A percentile compares a stretch with the other conserved stretches of the same genome.
Evolutionary conservation across 83 land plant species (phyloP).

Genomic region (Picea mariana): DNA sequence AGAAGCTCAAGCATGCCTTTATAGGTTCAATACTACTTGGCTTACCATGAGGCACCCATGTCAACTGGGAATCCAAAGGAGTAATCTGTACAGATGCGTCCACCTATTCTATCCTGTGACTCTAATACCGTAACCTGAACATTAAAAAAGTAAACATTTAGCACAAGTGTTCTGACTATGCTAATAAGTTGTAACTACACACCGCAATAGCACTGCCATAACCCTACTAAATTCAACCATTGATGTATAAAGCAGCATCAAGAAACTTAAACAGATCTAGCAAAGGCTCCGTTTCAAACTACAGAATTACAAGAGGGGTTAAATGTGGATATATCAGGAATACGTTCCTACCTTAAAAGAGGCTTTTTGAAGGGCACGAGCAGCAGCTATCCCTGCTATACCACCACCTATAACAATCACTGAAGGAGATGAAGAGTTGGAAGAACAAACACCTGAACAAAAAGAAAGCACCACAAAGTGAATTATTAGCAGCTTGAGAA

Average conservation of each 20-base stretch:
- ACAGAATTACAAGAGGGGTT: background rate
- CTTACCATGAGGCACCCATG: conserved; percentile 98
- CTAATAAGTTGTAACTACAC: too few relatives aligned
- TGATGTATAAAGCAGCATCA: background rate
- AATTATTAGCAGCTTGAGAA: too few relatives aligned
- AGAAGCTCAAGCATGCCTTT: too few relatives aligned
- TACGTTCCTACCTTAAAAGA: conserved; percentile 56
- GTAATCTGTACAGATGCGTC: conserved; percentile 84
- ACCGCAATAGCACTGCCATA: too few relatives aligned
- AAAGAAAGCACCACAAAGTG: too few relatives aligned
- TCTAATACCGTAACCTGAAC: conserved; percentile 82
- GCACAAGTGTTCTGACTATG: too few relatives aligned
- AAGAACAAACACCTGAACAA: too few relatives aligned
- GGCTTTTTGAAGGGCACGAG: conserved; percentile 59
- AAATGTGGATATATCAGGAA: background rate
- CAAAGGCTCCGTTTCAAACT: background rate
- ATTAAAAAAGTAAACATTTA: background rate
- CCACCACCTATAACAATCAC: conserved; percentile 93
- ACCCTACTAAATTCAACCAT: background rate
- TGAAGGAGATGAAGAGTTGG: conserved; percentile 26
- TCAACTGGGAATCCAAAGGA: conserved; percentile 97
- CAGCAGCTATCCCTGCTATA: conserved; percentile 85
- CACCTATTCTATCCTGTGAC: conserved; percentile 88
- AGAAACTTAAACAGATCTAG: background rate
- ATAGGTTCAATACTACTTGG: background rate